Base-by-base conservation (phyloP, 495 filamentous ascomycete species). In the Jackrogersella minutella region DNA sequence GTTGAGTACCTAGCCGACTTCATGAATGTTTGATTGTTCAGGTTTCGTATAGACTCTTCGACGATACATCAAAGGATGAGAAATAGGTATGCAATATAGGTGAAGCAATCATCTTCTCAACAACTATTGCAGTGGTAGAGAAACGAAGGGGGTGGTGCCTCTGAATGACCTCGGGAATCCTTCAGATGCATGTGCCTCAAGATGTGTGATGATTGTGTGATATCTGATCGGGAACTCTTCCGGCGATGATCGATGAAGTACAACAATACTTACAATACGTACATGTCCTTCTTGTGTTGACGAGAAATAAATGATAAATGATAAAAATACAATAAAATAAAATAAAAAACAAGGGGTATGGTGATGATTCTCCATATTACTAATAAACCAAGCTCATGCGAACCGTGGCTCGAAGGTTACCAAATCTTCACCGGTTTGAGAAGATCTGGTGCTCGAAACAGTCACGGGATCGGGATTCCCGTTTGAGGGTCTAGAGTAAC, bases 391-490 rank as follows among this genome's bases (percentile, higher is more conserved):
- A 51, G 24, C 55, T 40, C 46, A 62, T 62, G 64, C 64, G 58
- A 67, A 62, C 52, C 41, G 14, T 44, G 58, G 64, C 62, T 57
- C 64, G 33, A 53, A 63, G 31, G 2, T 39, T 62, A 58, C 53
- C 52, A 44, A 58, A 51, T 67, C 50, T 62, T 51, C 58, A 57
- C 58, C 51, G 51, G 64, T 41, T 22, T 17, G n/a, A 39, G 34
- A 46, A 58, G 65, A 62, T 68, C 65, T 68, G 53, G 58, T 33
- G 31, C 14, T 37, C 28, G 64, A 55, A 40, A 55, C 59, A 30
- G 56, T 63, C 65, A 68, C 65, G 58, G 53, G 65, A 68, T 49
- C 47, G 40, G 53, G 10, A 13, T 30, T 21, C 53, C 51, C 40
- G 57, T 9, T 54, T 39, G 5, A 51, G 52, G n/a, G 41, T 37